Percentiles rank a stretch among this genome's conserved stretches.
phyloP scores from a whole-genome alignment of 2,329 filamentous ascomycete species.

The Aquanectria penicillioides region DNA sequence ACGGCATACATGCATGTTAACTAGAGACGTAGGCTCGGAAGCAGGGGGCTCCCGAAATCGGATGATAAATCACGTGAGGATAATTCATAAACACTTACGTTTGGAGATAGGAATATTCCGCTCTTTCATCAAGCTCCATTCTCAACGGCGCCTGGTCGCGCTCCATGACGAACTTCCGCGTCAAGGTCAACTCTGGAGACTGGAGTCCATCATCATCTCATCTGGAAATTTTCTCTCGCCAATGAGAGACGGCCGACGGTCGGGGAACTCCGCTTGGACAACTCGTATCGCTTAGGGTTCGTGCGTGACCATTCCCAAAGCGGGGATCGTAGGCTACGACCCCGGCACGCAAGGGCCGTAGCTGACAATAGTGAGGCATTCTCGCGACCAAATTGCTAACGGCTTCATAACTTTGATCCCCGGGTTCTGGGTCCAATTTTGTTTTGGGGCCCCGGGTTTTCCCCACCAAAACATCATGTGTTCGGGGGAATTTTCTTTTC shows the following conservation, averaged over 20 bases:
- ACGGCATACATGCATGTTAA: too few relatives aligned
- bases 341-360: background rate
- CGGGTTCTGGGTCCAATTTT: background rate
- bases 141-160: background rate
- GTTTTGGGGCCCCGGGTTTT: slow-evolving; percentile 3
- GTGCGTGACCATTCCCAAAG: background rate
- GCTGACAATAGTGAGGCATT: background rate
- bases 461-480: background rate
- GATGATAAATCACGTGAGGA: background rate
- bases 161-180: too few relatives aligned
- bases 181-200: too few relatives aligned
- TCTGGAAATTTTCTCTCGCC: background rate
- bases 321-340: slow-evolving; percentile 15
- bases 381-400: background rate
- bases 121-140: too few relatives aligned
- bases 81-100: too few relatives aligned
- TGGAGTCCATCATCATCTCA: too few relatives aligned
- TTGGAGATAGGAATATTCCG: too few relatives aligned
- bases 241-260: background rate
- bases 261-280: background rate
- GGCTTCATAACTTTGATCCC: too few relatives aligned
- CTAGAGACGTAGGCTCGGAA: too few relatives aligned
- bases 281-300: background rate
- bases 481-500: background rate
- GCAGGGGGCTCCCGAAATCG: background rate